These are phyloP conservation scores for Calonectria pseudoturangicola DNA, from an alignment of 2,329 filamentous ascomycete species.

Conservation along the genomic window DNA sequence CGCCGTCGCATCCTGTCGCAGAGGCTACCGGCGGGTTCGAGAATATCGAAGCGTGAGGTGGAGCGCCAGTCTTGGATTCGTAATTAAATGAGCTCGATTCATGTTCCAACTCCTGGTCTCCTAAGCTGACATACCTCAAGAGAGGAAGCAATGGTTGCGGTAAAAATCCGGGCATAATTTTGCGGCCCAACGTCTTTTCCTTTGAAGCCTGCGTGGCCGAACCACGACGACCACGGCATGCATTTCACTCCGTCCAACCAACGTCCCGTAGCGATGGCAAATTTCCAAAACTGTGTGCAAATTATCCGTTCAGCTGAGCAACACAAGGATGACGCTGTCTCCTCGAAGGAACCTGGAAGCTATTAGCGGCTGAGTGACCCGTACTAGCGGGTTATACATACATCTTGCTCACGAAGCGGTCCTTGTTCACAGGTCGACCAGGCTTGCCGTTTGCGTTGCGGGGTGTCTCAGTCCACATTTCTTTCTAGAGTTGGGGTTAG, in stretches of 20 bases:
- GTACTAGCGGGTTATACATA: not conserved
- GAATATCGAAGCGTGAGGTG: not conserved
- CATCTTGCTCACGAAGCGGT: conserved; percentile 40
- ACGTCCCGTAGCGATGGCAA: not conserved
- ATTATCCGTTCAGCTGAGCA: conserved; percentile 29
- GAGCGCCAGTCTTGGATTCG: conserved; percentile 16
- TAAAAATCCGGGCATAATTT: conserved; percentile 26
- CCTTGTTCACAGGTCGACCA: conserved; percentile 39
- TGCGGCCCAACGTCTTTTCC: conserved; percentile 24
- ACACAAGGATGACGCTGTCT: conserved; percentile 37
- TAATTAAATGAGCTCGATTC: conserved; percentile 39
- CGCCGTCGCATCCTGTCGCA: not conserved
- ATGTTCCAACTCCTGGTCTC: conserved; percentile 28
- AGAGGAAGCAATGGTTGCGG: conserved; percentile 32
- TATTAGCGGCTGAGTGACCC: not conserved
- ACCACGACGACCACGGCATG: conserved; percentile 3
- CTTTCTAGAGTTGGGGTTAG: conserved; percentile 31
- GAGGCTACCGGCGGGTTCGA: not conserved
- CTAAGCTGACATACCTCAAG: conserved; percentile 39
- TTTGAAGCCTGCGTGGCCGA: conserved; percentile 16
- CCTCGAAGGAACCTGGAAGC: conserved; percentile 34
- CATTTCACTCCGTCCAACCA: conserved; percentile 9
- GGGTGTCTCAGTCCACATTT: conserved; percentile 39
- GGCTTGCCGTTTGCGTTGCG: conserved; percentile 34
- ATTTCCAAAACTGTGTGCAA: not conserved